Base-by-base conservation (phyloP, 129 eudicot species). In the Solidago caesia region DNA sequence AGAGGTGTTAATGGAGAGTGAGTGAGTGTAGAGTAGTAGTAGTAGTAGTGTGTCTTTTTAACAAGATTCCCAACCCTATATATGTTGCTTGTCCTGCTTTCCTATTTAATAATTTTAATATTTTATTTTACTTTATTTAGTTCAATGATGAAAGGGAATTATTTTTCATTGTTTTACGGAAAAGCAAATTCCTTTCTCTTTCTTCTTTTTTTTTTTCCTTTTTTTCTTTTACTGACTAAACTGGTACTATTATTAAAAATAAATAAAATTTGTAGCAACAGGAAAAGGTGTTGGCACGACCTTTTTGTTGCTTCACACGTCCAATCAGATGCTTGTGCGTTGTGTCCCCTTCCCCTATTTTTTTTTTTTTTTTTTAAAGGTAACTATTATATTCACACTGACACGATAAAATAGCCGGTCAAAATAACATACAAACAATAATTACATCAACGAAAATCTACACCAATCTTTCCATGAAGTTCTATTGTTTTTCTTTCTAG, bases 161-260 rank as follows among this genome's bases (percentile, higher is more conserved):
- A 71, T 62, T 62, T 70, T 14, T 52, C 16, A 62, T 78, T 77
- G 59, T 49, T 72, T 72, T 65, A 33, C 43, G 68, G 63, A 8
- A 72, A 61, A 64, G 74, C 46, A 79, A 79, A 66, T 79, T 79
- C 83, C 55, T 79, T 79, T 56, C 21, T 13, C 27, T 62, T 57
- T 8, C 8, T 27, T 64, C 45, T 73, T 2, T 13, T 45, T 59
- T 59, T 67, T 44, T 49, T 33, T 12, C 15, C 11, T 25, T 55
- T 2, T 11, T 11, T 52, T 74, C 15, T 55, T 25, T 49, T 21
- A 21, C 21, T 21, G 21, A 21, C 21, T 21, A 21, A 44, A 27
- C 16, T 44, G 13, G 39, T 33, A 33, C 39, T 33, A 33, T 33
- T 33, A 33, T 52, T 14, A 0, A 3, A 12, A 14, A n/a, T n/a